Evolutionary conservation across 352 stramenopile genomes (phyloP).

Genomic region (Phytophthora sansomeana): DNA sequence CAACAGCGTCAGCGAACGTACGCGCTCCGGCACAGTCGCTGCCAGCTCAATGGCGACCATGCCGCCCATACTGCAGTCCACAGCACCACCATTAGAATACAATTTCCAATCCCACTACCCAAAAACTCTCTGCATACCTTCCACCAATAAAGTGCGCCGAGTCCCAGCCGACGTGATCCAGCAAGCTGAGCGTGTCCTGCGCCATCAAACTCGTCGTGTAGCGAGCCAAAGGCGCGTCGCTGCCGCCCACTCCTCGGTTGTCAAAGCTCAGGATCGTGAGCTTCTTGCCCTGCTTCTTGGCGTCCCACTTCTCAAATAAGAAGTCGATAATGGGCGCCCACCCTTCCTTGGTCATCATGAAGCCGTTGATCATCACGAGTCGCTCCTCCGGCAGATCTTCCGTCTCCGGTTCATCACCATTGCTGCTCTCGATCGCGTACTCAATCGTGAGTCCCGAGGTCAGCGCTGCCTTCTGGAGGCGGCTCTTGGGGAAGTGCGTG

Average conservation of each 20-base stretch:
- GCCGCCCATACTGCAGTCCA: conserved; percentile 46
- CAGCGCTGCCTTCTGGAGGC: conserved; percentile 31
- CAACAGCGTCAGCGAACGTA: conserved; percentile 46
- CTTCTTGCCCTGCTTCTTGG: conserved; percentile 19
- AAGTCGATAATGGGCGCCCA: conserved; percentile 50
- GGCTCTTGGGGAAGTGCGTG: conserved; percentile 40
- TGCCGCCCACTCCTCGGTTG: conserved; percentile 58
- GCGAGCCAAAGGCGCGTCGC: conserved; percentile 38
- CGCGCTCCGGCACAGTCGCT: conserved; percentile 31
- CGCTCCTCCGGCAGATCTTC: conserved; percentile 41
- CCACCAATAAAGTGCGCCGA: conserved; percentile 46
- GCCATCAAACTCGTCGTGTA: conserved; percentile 65
- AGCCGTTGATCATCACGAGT: conserved; percentile 54
- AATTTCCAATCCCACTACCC: neutral
- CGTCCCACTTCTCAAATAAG: conserved; percentile 43
- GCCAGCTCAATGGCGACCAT: conserved; percentile 60
- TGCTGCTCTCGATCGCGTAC: conserved; percentile 34
- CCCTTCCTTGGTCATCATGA: conserved; percentile 52
- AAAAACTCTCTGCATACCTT: conserved; percentile 21
- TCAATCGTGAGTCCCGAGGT: conserved; percentile 42
- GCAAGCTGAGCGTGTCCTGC: conserved; percentile 47
- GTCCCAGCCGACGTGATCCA: conserved; percentile 54
- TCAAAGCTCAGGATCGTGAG: conserved; percentile 55
- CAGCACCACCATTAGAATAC: neutral
- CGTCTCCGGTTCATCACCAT: conserved; percentile 9